These are phyloP conservation scores for Xerocomellus chrysenteron DNA, from an alignment of 768 basidiomycete species.

Conservation along the genomic window DNA sequence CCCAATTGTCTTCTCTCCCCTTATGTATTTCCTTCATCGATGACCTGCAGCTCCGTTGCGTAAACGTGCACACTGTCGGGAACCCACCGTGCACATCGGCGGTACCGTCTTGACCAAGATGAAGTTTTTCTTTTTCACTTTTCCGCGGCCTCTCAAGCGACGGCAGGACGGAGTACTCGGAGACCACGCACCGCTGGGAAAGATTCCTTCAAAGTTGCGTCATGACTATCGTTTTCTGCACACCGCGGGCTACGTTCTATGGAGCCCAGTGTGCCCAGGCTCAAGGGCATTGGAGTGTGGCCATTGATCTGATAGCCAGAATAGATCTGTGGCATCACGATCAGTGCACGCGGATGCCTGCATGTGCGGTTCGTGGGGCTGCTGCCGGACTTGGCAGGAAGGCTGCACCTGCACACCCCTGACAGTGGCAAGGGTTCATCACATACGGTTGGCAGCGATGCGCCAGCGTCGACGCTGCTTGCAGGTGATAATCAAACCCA, in stretches of 20 bases:
- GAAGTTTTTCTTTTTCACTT: not conserved
- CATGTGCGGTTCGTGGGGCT: slow-evolving; percentile 6
- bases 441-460: slow-evolving; percentile 5
- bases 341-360: slow-evolving; percentile 23
- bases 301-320: slow-evolving; percentile 9
- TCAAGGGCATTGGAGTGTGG: slow-evolving; percentile 14
- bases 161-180: slow-evolving; percentile 1
- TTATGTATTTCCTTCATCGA: slow-evolving; percentile 21
- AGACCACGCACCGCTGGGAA: not conserved
- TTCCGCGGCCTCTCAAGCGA: slow-evolving; percentile 6
- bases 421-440: not conserved
- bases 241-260: not conserved
- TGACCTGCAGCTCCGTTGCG: slow-evolving; percentile 24
- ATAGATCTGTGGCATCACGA: slow-evolving; percentile 10
- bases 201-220: not conserved
- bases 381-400: not conserved
- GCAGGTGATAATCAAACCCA: slow-evolving; percentile 7
- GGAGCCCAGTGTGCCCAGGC: slow-evolving; percentile 17
- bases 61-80: slow-evolving; percentile 23
- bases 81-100: slow-evolving; percentile 5
- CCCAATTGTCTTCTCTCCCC: slow-evolving; percentile 14
- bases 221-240: not conserved
- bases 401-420: slow-evolving; percentile 12
- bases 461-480: slow-evolving; percentile 6
- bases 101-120: slow-evolving; percentile 1